Evolutionary conservation across 352 stramenopile genomes (phyloP), one percentile per base, ranked within the genome.

Genomic region (Pythium aquatile): DNA sequence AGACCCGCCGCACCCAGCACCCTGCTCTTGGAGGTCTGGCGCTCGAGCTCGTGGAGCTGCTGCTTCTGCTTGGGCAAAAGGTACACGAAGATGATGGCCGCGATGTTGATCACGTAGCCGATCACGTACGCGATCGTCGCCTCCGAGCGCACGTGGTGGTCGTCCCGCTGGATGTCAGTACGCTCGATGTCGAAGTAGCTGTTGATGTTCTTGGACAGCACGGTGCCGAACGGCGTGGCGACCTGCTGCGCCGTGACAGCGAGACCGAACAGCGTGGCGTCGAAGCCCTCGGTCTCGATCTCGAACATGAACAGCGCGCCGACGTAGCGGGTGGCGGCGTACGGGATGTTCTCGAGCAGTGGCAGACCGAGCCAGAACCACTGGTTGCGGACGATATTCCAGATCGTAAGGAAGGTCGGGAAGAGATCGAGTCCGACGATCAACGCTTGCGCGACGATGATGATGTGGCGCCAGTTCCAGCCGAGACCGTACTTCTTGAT

Each of bases 401-500:
- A 74, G 44, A 68, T 52, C 33, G 65, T 68, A 7, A 72, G 17
- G 47, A 74, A 69, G 1, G 55, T 63, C 7, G 59, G 54, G 16
- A 74, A 30, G 7, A 47, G 29, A 33, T 76, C 70, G 28, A 76
- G 37, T 0, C 46, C 29, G 17, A 49, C 42, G 42, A 49, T 28
- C 17, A 24, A 6, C 1, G 6, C 42, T 14, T 49, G 42, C 17
- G 17, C 16, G 17, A 28, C n/a, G 42, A 49, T 49, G 42, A 49
- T 26, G 17, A 49, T 28, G n/a, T 49, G 42, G 42, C n/a, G 17
- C 66, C 77, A 90, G 66, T 70, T 86, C 81, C 81, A 90, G 42
- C 75, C 67, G 26, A 90, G 68, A 1, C 78, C 78, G 40, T 69
- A 85, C 17, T 64, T 68, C 53, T 75, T 74, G 2, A 88, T 65